phyloP scores from a whole-genome alignment of 495 filamentous ascomycete genomes.

The Clohesyomyces aquaticus region DNA sequence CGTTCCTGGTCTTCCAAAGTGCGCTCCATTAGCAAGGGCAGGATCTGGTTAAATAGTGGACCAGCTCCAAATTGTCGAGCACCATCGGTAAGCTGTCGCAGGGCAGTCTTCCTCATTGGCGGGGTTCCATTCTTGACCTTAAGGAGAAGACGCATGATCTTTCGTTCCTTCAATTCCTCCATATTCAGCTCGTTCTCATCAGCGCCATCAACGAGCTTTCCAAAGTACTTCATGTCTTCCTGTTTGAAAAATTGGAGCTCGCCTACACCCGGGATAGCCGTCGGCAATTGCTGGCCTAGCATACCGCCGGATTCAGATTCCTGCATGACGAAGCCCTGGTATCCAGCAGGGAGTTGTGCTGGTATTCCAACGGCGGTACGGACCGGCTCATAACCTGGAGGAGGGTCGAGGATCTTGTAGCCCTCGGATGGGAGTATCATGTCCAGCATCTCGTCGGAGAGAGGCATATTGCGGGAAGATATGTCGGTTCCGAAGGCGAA shows the following conservation, averaged over 20 bases:
- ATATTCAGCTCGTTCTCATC: constrained; percentile 91
- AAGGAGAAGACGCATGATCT: constrained; percentile 95
- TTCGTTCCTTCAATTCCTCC: constrained; percentile 95
- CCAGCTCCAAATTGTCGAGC: constrained; percentile 95
- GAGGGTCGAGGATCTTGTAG: constrained; percentile 90
- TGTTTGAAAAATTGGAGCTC: constrained; percentile 99
- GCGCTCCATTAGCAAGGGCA: constrained; percentile 98
- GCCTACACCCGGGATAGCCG: constrained; percentile 95
- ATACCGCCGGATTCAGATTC: constrained; percentile 76
- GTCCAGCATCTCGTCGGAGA: constrained; percentile 94
- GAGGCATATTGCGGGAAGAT: constrained; percentile 72
- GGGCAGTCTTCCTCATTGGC: constrained; percentile 98
- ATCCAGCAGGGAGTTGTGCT: constrained; percentile 58
- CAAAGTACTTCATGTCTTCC: constrained; percentile 99
- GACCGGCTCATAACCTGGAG: constrained; percentile 89
- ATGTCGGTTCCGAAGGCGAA: constrained; percentile 79
- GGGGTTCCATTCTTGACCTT: constrained; percentile 99
- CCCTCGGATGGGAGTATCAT: constrained; percentile 88
- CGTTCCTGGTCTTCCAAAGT: constrained; percentile 98
- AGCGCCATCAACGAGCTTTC: constrained; percentile 92
- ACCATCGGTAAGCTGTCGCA: constrained; percentile 97
- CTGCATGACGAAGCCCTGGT: constrained; percentile 96
- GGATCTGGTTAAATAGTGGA: constrained; percentile 94
- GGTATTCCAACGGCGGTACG: constrained; percentile 81
- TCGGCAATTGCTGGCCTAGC: constrained; percentile 89